Evolutionary conservation across 148 eudicot genomes (phyloP), one percentile per base, ranked within the genome.

Genomic region (Persicaria maculosa): DNA sequence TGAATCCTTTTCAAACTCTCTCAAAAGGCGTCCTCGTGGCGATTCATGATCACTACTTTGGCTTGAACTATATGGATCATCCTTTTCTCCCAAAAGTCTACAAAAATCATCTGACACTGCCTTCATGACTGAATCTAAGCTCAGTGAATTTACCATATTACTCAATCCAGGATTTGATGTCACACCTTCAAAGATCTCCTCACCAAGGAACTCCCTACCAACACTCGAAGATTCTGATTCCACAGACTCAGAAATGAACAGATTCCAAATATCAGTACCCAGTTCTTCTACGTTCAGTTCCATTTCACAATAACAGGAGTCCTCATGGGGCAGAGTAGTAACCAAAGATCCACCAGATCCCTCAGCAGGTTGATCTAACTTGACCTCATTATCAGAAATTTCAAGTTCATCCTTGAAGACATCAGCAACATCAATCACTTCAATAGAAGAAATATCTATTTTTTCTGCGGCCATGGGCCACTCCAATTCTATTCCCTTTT

Each of bases 1-100:
- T 67, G 87, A 71, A 76, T 96, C 97, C 76, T 92, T 83, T 79
- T 96, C 99, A 74, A 96, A 96, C 77, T 92, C 81, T 79, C 89
- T 86, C 77, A 93, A 75, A 36, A 96, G 81, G 71, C 86, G 83
- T 79, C 84, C 97, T 79, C 94, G 84, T 43, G 97, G 99, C 68
- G 99, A 96, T 79, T 89, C 97, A 15, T 90, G 85, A 77, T 83
- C 85, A 72, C 88, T 82, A 78, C 83, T 91, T 19, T 88, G 84
- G 83, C 82, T 85, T 75, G 74, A 81, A 78, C 81, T 62, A 58
- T 84, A 86, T 48, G 91, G 89, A 81, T 81, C 84, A 65, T 82
- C 81, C 72, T 84, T 86, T 55, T 89, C 88, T 55, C 87, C 92
- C 81, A 93, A 81, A 84, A 90, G 80, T 76, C 87, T 82, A 76